A percentile compares a stretch with the other conserved stretches of the same genome.
phyloP scores from a whole-genome alignment of 2,329 filamentous ascomycete genomes.

The Phialocephala subalpina region DNA sequence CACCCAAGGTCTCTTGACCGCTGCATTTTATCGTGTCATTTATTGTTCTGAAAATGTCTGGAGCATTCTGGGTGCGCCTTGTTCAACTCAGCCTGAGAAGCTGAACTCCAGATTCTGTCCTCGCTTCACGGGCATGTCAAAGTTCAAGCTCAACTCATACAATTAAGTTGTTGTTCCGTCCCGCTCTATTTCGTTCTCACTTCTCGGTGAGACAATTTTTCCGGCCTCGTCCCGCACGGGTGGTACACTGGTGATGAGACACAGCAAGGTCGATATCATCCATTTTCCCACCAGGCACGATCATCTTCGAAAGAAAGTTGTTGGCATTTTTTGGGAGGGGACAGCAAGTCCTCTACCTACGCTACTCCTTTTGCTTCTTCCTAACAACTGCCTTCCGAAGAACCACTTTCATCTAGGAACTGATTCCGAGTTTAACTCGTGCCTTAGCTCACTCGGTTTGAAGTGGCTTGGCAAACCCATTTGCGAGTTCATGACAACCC shows the following conservation, averaged over 20 bases:
- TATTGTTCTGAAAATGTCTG: neutral
- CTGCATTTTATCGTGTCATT: neutral
- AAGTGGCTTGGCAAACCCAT: neutral
- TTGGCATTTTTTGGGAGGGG: neutral
- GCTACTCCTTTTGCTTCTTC: neutral
- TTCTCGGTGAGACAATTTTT: neutral
- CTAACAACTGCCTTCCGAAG: neutral
- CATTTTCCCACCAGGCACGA: neutral
- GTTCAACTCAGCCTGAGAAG: neutral
- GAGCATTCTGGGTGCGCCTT: neutral
- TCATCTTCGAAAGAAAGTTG: neutral
- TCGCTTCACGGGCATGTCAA: neutral
- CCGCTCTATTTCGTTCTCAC: neutral
- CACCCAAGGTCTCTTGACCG: conserved; percentile 11
- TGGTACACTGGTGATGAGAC: neutral
- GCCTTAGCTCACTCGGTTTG: neutral
- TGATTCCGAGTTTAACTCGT: too few species aligned
- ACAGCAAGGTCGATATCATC: neutral
- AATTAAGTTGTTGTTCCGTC: neutral
- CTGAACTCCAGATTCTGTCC: neutral
- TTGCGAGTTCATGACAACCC: neutral
- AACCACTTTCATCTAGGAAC: too few species aligned
- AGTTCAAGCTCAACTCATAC: neutral
- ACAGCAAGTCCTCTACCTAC: neutral
- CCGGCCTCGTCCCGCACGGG: neutral